A percentile compares a stretch with the other conserved stretches of the same genome.
Evolutionary conservation across 2,329 filamentous ascomycete genomes (phyloP).

Genomic region (Penicillium sp.): DNA sequence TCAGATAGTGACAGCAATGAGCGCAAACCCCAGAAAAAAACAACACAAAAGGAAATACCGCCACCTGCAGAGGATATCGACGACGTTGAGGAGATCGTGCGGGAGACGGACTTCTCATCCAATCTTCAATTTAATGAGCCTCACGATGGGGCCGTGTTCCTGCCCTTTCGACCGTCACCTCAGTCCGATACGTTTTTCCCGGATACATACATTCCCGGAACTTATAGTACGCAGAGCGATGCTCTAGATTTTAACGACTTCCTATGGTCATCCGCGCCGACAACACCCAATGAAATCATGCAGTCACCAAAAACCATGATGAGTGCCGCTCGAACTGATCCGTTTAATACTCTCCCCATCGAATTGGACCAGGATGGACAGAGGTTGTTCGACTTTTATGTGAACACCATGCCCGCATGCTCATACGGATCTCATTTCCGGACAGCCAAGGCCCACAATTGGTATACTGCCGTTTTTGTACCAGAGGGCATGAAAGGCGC

Average conservation of each 20-base stretch:
- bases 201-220: background rate
- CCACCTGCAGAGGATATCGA: background rate
- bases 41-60: background rate
- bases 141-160: background rate
- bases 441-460: conserved; percentile 38
- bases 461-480: conserved; percentile 42
- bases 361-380: conserved; percentile 33
- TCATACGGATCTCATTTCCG: conserved; percentile 41
- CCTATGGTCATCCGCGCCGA: conserved; percentile 16
- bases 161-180: conserved; percentile 7
- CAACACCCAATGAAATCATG: conserved; percentile 17
- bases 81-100: background rate
- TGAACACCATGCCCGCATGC: conserved; percentile 42
- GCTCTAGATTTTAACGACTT: conserved; percentile 11
- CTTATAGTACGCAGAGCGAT: conserved; percentile 10
- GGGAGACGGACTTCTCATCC: background rate
- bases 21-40: background rate
- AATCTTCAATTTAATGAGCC: background rate
- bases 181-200: background rate
- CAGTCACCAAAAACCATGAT: conserved; percentile 34
- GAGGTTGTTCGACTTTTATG: conserved; percentile 42
- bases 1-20: background rate
- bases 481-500: conserved; percentile 44
- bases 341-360: conserved; percentile 40
- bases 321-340: conserved; percentile 40